Conservation (phyloP, 148 eudicot genomes). For the Vaccinium myrtillus region DNA sequence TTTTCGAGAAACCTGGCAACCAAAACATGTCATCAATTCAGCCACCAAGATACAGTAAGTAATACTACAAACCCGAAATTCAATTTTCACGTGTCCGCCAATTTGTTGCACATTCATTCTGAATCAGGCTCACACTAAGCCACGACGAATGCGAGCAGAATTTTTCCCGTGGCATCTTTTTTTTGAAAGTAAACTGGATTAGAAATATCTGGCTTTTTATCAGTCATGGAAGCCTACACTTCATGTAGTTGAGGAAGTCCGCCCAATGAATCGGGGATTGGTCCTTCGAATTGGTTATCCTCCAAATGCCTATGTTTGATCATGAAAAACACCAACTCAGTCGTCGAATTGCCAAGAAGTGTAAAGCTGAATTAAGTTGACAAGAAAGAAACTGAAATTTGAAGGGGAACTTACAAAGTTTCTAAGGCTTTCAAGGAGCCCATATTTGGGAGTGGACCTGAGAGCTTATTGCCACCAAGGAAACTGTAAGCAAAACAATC, state of each 20-base stretch:
- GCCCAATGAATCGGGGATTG: slow-evolving; percentile 59
- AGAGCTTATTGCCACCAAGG: slow-evolving; percentile 66
- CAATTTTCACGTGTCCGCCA: background rate
- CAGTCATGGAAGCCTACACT: slow-evolving; percentile 39
- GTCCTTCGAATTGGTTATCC: slow-evolving; percentile 68
- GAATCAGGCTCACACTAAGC: background rate
- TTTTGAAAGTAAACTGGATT: background rate
- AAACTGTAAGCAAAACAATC: slow-evolving; percentile 34
- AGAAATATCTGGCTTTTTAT: background rate
- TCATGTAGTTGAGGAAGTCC: slow-evolving; percentile 60
- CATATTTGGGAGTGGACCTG: slow-evolving; percentile 67
- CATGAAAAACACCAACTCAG: background rate
- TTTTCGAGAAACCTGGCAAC: slow-evolving; percentile 56
- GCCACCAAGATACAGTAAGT: background rate
- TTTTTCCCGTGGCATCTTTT: background rate
- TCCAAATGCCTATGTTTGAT: slow-evolving; percentile 67
- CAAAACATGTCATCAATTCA: background rate
- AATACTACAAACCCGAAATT: background rate
- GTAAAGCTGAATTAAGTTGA: background rate
- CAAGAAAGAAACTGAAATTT: background rate
- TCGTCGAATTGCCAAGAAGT: background rate
- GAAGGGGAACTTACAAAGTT: slow-evolving; percentile 50
- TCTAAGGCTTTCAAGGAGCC: slow-evolving; percentile 46
- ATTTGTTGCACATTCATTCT: background rate
- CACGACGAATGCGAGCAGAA: background rate